A percentile compares a stretch with the other conserved stretches of the same genome.
Conservation (phyloP, 257 asterid genomes). For the Nyctanthes arbortristis region DNA sequence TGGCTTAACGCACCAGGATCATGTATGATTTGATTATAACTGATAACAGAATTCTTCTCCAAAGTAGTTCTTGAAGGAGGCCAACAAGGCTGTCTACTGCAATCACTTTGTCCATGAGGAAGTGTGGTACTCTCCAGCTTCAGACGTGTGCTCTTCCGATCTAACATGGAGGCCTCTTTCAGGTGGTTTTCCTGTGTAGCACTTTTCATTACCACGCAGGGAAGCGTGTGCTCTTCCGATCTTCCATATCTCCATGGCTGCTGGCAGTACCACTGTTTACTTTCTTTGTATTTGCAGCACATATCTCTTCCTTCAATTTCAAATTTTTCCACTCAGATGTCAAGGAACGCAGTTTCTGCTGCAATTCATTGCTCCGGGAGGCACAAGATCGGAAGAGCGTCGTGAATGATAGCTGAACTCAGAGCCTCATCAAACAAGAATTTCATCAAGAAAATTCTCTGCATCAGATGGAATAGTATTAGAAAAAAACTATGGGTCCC, state of each 20-base stretch:
- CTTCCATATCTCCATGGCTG: conserved; percentile 33
- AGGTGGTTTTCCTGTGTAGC: conserved; percentile 22
- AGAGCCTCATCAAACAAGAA: conserved; percentile 85
- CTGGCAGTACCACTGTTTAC: conserved; percentile 34
- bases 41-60: background rate
- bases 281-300: conserved; percentile 48
- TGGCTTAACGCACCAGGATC: conserved; percentile 26
- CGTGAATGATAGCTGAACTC: conserved; percentile 65
- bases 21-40: conserved; percentile 8
- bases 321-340: conserved; percentile 59
- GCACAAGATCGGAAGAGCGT: conserved; percentile 76
- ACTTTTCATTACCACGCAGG: conserved; percentile 23
- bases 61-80: conserved; percentile 32
- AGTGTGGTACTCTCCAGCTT: conserved; percentile 32
- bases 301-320: conserved; percentile 63
- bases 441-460: conserved; percentile 85
- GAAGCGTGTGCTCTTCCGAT: conserved; percentile 25
- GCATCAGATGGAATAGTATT: conserved; percentile 41
- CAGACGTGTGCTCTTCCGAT: too few species aligned
- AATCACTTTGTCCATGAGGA: conserved; percentile 29
- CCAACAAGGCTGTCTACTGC: conserved; percentile 27
- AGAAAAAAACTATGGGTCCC: conserved; percentile 7
- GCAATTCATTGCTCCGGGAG: conserved; percentile 65
- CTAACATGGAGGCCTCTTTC: conserved; percentile 25
- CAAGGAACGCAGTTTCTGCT: conserved; percentile 71